Percentiles rank a stretch among this genome's conserved stretches.
phyloP scores from a whole-genome alignment of 495 filamentous ascomycete species.

The Aspergillus sclerotioniger region DNA sequence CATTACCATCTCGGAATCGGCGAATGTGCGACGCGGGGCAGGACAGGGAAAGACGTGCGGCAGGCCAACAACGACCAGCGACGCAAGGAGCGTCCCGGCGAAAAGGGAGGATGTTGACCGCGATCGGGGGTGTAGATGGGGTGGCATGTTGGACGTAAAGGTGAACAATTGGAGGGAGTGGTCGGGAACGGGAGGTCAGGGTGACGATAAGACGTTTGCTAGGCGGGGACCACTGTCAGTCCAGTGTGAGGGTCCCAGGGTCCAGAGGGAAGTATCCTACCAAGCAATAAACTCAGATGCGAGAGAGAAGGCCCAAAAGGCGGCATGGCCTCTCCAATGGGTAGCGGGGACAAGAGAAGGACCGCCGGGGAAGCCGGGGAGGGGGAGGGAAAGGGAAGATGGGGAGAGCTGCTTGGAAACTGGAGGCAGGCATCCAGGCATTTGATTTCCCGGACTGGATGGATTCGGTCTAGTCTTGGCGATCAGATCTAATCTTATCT shows the following conservation, averaged over 20 bases:
- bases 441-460: slow-evolving; percentile 4
- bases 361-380: slow-evolving; percentile 1
- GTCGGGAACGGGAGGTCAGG: neutral
- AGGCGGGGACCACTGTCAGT: neutral
- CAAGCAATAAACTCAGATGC: neutral
- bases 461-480: slow-evolving; percentile 26
- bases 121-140: slow-evolving; percentile 88
- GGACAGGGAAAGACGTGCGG: slow-evolving; percentile 95
- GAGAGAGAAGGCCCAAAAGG: neutral
- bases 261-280: slow-evolving; percentile 4
- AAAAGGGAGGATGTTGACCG: slow-evolving; percentile 89
- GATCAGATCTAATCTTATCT: slow-evolving; percentile 50
- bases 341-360: neutral
- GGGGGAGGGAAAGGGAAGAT: neutral
- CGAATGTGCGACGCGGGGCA: slow-evolving; percentile 68
- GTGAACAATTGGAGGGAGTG: slow-evolving; percentile 5
- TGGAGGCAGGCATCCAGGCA: neutral
- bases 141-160: slow-evolving; percentile 61
- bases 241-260: neutral
- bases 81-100: slow-evolving; percentile 85
- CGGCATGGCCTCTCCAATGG: slow-evolving; percentile 18
- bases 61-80: slow-evolving; percentile 85
- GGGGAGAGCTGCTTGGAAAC: neutral
- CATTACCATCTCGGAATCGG: slow-evolving; percentile 62
- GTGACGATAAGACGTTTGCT: neutral